Evolutionary conservation across 306 rosid species (phyloP).

Genomic region (Oemleria cerasiformis): DNA sequence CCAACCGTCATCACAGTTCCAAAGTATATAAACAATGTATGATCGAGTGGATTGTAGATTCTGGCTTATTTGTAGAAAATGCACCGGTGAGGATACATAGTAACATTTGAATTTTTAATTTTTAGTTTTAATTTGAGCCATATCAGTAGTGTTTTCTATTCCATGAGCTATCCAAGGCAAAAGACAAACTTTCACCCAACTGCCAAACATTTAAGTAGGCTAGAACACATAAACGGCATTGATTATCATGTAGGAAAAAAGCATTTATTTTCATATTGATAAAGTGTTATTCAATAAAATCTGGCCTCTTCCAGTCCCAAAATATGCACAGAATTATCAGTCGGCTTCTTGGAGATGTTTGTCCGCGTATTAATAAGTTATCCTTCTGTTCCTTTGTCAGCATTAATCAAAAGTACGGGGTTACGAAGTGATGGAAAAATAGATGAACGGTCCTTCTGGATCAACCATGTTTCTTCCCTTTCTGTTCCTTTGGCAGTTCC

Average conservation of each 20-base stretch:
- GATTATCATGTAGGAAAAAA: neutral
- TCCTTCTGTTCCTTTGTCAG: slow-evolving; percentile 48
- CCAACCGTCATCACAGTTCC: too few relatives aligned
- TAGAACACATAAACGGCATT: neutral
- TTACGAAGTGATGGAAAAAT: slow-evolving; percentile 79
- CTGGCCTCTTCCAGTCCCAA: neutral
- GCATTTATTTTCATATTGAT: neutral
- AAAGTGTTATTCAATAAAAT: neutral
- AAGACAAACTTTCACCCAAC: neutral
- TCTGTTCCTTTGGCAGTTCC: slow-evolving; percentile 88
- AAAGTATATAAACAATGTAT: too few relatives aligned
- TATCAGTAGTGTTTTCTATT: neutral
- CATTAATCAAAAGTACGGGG: slow-evolving; percentile 81
- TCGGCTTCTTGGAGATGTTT: neutral
- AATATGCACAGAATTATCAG: neutral
- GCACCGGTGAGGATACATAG: too few relatives aligned
- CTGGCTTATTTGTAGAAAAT: too few relatives aligned
- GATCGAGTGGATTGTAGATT: too few relatives aligned
- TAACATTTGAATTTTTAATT: too few relatives aligned
- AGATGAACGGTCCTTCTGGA: slow-evolving; percentile 93
- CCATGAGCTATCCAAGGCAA: neutral
- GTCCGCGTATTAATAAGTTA: slow-evolving; percentile 24
- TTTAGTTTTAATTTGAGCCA: neutral
- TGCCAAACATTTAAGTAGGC: neutral
- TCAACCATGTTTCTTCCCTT: slow-evolving; percentile 71